Evolutionary conservation across 2,329 filamentous ascomycete genomes (phyloP), one percentile per base, ranked within the genome.

Genomic region (Furcasterigmium furcatum): DNA sequence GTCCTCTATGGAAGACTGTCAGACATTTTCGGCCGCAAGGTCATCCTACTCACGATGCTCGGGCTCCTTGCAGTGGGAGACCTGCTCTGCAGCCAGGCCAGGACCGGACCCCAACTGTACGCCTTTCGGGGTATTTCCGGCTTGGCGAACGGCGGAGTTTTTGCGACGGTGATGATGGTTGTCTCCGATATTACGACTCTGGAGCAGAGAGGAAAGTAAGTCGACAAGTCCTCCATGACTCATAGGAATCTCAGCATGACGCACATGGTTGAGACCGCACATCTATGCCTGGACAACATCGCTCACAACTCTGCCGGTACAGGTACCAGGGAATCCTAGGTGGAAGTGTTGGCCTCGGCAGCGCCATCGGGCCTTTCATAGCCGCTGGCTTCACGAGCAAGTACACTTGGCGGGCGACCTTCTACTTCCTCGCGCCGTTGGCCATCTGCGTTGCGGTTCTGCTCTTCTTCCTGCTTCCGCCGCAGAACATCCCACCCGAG

Each of bases 1-100:
- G 78, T 84, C 47, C 68, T 86, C 0, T 85, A 85, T 56, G 81
- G 82, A 18, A 71, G 80, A 3, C 54, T 83, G 3, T 82, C 79
- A 1, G 80, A 84, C 58, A 76, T 84, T 1, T 73, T 83, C 42
- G 79, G 80, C 18, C 72, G 81, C 16, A 84, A 84, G 57, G 67
- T 72, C 8, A 69, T 85, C 7, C 77, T 79, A 42, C 56, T 85
- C 4, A 69, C 67, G 2, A 76, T 76, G 2, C 59, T 83, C 7
- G 65, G 66, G 0, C 59, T 82, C 12, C 63, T 86, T 5, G 68
- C 71, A 7, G 46, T 84, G 13, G 77, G 74, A 3, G 80, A 84
- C 55, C 59, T 86, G 41, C 64, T 82, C 2, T 85, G 81, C 55
- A 77, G 77, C 1, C 65, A 85, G 20, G 70, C 78, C 0, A 67